These are phyloP conservation scores for Kurtzmaniella quercitrusa DNA, from an alignment of 1,139 yeast genomes.

Conservation along the genomic window DNA sequence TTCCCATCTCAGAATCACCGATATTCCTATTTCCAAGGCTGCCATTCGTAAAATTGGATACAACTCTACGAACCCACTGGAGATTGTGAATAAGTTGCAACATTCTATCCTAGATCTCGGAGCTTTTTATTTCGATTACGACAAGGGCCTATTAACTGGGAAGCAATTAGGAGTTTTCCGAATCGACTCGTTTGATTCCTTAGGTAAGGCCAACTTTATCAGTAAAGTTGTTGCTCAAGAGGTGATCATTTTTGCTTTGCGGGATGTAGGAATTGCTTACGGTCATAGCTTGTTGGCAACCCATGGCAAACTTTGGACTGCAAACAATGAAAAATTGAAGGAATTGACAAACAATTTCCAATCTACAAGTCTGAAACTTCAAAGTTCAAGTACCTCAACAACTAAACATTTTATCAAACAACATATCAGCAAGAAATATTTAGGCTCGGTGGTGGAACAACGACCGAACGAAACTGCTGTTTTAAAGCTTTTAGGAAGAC, in stretches of 20 bases:
- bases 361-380: slow-evolving; percentile 27
- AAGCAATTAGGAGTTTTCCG: slow-evolving; percentile 68
- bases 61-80: slow-evolving; percentile 33
- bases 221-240: slow-evolving; percentile 58
- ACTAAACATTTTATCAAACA: slow-evolving; percentile 37
- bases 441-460: slow-evolving; percentile 38
- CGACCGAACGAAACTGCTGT: slow-evolving; percentile 42
- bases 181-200: slow-evolving; percentile 62
- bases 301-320: slow-evolving; percentile 61
- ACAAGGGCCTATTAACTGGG: slow-evolving; percentile 47
- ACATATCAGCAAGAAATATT: slow-evolving; percentile 44
- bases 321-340: slow-evolving; percentile 48
- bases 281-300: slow-evolving; percentile 41
- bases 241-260: slow-evolving; percentile 54
- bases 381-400: slow-evolving; percentile 28
- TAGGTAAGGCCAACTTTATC: slow-evolving; percentile 57
- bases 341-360: slow-evolving; percentile 40
- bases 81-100: slow-evolving; percentile 33
- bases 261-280: slow-evolving; percentile 41
- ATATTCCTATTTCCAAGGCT: slow-evolving; percentile 32
- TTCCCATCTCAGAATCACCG: slow-evolving; percentile 20
- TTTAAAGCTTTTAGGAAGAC: slow-evolving; percentile 46
- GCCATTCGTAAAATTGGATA: slow-evolving; percentile 35
- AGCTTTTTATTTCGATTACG: slow-evolving; percentile 56
- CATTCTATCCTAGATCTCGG: slow-evolving; percentile 57